Evolutionary conservation across 176 grass and related monocot species (phyloP), one percentile per base, ranked within the genome.

Genomic region (Carex myosuroides): DNA sequence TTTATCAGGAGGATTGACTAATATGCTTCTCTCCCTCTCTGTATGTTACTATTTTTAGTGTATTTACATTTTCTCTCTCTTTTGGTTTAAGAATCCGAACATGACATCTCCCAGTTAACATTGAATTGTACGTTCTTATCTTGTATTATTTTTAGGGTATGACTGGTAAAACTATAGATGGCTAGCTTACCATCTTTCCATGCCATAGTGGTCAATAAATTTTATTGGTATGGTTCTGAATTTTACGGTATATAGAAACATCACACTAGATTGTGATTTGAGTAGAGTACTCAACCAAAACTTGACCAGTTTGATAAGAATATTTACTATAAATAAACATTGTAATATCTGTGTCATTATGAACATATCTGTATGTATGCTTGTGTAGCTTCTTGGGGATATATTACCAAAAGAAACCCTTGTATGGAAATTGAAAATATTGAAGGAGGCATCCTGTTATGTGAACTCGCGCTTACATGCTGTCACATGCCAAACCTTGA

Each of bases 381-480:
- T 84, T 69, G 5, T 90, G 75, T 81, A 98, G 92, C 87, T 86
- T 89, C 30, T 98, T 60, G 76, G 85, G 78, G 86, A 98, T 77
- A 68, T 94, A 84, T 80, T 92, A 65, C 87, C 92, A 58, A 98
- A 89, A 88, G 91, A 93, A 87, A 91, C 86, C 52, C 76, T 95
- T 32, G 3, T 87, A 30, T 90, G 83, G 89, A 98, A 98, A 85
- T 69, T 98, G 69, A 89, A 92, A 88, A 88, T 98, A 67, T 64
- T 95, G 81, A 93, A 83, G 79, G 84, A 85, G 60, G 88, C 88
- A 44, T 89, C 91, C 13, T 90, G 83, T 64, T 98, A 68, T 90
- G 86, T 87, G 17, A 98, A 95, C 86, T 98, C 95, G 22, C 92
- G 89, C 66, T 89, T 98, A 85, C 89, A 94, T 88, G 87, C 88